A percentile compares a stretch with the other conserved stretches of the same genome.
Evolutionary conservation across 495 filamentous ascomycete genomes (phyloP).

Genomic region (Lepraria neglecta): DNA sequence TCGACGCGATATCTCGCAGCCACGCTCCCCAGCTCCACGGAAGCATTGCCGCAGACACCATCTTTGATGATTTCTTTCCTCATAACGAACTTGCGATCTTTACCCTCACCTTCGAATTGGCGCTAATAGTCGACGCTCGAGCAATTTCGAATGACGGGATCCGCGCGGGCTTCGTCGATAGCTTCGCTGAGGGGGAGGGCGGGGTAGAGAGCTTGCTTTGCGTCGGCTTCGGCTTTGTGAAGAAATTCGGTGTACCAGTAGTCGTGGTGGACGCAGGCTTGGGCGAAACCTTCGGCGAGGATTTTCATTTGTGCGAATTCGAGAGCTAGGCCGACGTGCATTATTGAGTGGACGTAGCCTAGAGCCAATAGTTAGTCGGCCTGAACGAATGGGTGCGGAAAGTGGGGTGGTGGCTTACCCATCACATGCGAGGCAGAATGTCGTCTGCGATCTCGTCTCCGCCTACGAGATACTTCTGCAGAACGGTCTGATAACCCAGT

Average conservation of each 20-base stretch:
- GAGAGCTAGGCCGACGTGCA: conserved; percentile 24
- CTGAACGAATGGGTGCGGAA: background rate
- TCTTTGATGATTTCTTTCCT: conserved; percentile 12
- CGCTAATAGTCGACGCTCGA: conserved; percentile 14
- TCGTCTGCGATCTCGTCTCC: conserved; percentile 12
- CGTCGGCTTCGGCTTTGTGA: conserved; percentile 7
- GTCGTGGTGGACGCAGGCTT: conserved; percentile 25
- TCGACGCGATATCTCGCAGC: conserved; percentile 23
- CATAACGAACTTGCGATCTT: conserved; percentile 2
- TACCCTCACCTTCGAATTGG: background rate
- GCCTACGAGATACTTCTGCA: conserved; percentile 20
- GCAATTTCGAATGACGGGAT: background rate
- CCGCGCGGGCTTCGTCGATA: background rate
- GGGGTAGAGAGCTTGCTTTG: conserved; percentile 8
- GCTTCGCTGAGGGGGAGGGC: conserved; percentile 5
- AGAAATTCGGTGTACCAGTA: conserved; percentile 23
- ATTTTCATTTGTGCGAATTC: conserved; percentile 20
- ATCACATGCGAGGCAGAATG: conserved; percentile 15
- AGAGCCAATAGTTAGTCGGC: background rate
- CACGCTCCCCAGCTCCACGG: background rate
- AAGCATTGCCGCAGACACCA: background rate
- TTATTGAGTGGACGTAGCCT: conserved; percentile 24
- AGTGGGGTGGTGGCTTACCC: background rate
- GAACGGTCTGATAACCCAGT: conserved; percentile 9
- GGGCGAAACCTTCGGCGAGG: conserved; percentile 22